Percentiles rank a stretch among this genome's conserved stretches.
phyloP scores from a whole-genome alignment of 495 filamentous ascomycete species.

The Oleoguttula mirabilis region DNA sequence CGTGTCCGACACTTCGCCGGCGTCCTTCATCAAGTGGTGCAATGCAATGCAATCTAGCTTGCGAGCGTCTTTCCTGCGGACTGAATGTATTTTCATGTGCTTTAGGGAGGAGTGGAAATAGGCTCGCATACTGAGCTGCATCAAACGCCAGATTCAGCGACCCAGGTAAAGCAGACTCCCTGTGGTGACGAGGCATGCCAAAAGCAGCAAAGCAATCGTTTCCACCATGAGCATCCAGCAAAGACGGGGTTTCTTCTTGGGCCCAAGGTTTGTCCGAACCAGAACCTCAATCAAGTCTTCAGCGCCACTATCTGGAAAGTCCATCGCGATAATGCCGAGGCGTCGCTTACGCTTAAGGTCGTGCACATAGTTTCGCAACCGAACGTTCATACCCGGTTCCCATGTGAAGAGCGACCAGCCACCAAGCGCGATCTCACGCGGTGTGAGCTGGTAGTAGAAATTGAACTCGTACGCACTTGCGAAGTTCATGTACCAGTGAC shows the following conservation, averaged over 20 bases:
- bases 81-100: no score
- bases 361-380: slow-evolving; percentile 5
- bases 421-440: slow-evolving; percentile 13
- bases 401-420: slow-evolving; percentile 15
- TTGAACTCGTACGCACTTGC: slow-evolving; percentile 19
- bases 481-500: slow-evolving; percentile 22
- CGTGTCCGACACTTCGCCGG: no score
- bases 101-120: no score
- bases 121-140: no score
- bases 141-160: no score
- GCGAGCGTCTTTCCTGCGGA: no score
- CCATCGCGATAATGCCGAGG: slow-evolving; percentile 17
- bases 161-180: no score
- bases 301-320: slow-evolving; percentile 16
- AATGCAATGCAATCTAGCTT: no score
- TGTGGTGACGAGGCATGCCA: no score
- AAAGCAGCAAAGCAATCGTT: no score
- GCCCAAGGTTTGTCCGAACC: slow-evolving; percentile 9
- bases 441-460: slow-evolving; percentile 16
- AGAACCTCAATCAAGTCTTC: slow-evolving; percentile 9
- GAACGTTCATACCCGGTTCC: slow-evolving; percentile 15
- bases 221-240: no score
- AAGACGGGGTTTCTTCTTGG: background rate
- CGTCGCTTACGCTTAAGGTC: slow-evolving; percentile 2
- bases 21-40: no score